Conservation (phyloP, 2,329 filamentous ascomycete genomes). For the Sporothrix inflata region DNA sequence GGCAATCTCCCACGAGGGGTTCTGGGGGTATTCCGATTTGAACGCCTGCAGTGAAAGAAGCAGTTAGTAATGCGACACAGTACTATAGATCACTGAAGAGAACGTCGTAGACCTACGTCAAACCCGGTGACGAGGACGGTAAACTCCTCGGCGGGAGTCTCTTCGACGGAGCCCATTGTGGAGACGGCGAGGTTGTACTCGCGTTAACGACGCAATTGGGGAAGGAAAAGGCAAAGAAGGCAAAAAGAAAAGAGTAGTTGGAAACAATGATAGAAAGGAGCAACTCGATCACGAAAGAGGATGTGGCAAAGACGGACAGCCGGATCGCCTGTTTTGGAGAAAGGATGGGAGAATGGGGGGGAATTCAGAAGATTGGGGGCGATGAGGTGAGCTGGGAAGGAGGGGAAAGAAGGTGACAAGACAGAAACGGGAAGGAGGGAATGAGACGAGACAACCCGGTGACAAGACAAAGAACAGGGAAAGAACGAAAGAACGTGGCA, state of each 20-base stretch:
- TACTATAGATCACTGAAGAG: neutral
- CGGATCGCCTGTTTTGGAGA: neutral
- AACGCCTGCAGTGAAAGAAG: conserved; percentile 64
- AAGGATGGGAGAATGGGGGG: neutral
- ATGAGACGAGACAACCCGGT: neutral
- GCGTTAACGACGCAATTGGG: neutral
- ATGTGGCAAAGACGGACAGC: neutral
- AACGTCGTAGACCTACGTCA: conserved; percentile 49
- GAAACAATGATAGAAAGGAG: neutral
- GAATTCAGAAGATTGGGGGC: neutral
- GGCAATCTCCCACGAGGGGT: conserved; percentile 82
- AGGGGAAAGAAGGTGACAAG: neutral
- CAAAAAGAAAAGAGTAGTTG: neutral
- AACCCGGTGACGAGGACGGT: conserved; percentile 66
- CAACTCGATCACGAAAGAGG: neutral
- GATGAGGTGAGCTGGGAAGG: neutral
- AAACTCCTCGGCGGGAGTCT: conserved; percentile 51
- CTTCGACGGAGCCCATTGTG: conserved; percentile 39
- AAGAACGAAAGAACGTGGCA: neutral
- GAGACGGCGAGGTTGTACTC: neutral
- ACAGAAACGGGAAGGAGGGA: conserved; percentile 3
- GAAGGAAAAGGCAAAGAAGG: neutral
- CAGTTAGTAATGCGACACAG: neutral
- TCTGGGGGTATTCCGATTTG: conserved; percentile 68
- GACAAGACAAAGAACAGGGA: neutral